Evolutionary conservation across 2,329 filamentous ascomycete species (phyloP).

Genomic region (Claviceps pazoutovae): DNA sequence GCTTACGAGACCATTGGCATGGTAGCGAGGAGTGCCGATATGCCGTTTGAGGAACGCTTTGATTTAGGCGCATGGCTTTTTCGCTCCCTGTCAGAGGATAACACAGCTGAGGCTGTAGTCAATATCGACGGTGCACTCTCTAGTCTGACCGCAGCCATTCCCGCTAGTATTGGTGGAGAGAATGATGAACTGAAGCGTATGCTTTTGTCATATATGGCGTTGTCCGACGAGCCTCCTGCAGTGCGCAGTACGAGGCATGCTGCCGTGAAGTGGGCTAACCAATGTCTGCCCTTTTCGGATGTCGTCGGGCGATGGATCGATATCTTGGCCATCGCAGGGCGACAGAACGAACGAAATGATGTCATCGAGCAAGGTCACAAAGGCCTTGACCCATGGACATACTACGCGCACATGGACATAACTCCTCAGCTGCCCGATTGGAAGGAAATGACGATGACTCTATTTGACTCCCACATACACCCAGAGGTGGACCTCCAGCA

Average conservation of each 20-base stretch:
- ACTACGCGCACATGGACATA: conserved; percentile 29
- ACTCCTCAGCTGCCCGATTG: conserved; percentile 33
- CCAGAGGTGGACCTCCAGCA: conserved; percentile 4
- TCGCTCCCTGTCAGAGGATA: conserved; percentile 66
- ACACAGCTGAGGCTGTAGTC: conserved; percentile 60
- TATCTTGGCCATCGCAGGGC: conserved; percentile 61
- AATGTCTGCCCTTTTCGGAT: conserved; percentile 69
- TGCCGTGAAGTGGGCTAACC: conserved; percentile 77
- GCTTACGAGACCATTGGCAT: conserved; percentile 88
- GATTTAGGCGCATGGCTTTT: conserved; percentile 63
- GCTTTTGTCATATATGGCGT: conserved; percentile 54
- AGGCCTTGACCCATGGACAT: conserved; percentile 59
- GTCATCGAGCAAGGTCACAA: conserved; percentile 81
- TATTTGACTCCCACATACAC: conserved; percentile 30
- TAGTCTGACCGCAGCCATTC: conserved; percentile 44
- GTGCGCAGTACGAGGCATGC: conserved; percentile 69
- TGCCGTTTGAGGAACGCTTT: conserved; percentile 39
- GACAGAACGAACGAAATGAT: conserved; percentile 57
- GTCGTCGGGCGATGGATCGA: conserved; percentile 76
- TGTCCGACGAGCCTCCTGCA: conserved; percentile 32
- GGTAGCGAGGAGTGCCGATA: conserved; percentile 51
- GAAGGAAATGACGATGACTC: conserved; percentile 33
- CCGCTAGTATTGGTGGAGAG: conserved; percentile 17
- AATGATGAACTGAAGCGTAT: conserved; percentile 31
- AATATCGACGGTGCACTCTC: conserved; percentile 85